These are phyloP conservation scores for Trichosporon coremiiforme DNA, from an alignment of 1,284 basidiomycete genomes.

Conservation along the genomic window DNA sequence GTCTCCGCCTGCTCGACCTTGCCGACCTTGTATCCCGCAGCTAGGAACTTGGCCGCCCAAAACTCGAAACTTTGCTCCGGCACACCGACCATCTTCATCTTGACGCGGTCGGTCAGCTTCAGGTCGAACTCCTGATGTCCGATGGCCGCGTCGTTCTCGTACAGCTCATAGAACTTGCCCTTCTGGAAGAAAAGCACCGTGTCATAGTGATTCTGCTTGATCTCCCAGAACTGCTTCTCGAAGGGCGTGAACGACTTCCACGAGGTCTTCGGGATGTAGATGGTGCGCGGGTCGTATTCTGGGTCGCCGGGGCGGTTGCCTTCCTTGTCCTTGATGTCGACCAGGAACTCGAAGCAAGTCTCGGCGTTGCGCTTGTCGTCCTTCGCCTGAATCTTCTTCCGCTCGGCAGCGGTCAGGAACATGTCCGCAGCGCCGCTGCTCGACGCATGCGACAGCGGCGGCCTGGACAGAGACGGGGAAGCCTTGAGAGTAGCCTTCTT, in stretches of 20 bases:
- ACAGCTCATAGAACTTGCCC: slow-evolving; percentile 65
- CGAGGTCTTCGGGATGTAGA: slow-evolving; percentile 75
- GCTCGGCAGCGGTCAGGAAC: slow-evolving; percentile 86
- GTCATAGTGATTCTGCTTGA: slow-evolving; percentile 93
- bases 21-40: slow-evolving; percentile 88
- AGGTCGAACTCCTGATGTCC: slow-evolving; percentile 91
- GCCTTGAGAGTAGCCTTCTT: slow-evolving; percentile 30
- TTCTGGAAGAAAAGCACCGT: slow-evolving; percentile 98
- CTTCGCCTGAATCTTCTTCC: slow-evolving; percentile 72
- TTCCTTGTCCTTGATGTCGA: slow-evolving; percentile 68
- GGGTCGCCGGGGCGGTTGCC: slow-evolving; percentile 72
- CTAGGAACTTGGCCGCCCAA: slow-evolving; percentile 59
- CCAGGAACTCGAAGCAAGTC: slow-evolving; percentile 78
- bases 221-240: slow-evolving; percentile 91
- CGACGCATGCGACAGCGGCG: slow-evolving; percentile 23
- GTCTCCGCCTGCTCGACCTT: slow-evolving; percentile 97
- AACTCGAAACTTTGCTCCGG: slow-evolving; percentile 88
- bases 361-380: slow-evolving; percentile 79
- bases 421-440: slow-evolving; percentile 36
- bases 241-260: slow-evolving; percentile 93
- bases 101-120: slow-evolving; percentile 71
- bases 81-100: slow-evolving; percentile 99
- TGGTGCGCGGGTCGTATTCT: slow-evolving; percentile 89
- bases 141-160: slow-evolving; percentile 86
- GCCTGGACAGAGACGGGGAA: slow-evolving; percentile 12